Evolutionary conservation across 2,329 filamentous ascomycete species (phyloP), one percentile per base, ranked within the genome.

Genomic region (Scleromitrula shiraiana): DNA sequence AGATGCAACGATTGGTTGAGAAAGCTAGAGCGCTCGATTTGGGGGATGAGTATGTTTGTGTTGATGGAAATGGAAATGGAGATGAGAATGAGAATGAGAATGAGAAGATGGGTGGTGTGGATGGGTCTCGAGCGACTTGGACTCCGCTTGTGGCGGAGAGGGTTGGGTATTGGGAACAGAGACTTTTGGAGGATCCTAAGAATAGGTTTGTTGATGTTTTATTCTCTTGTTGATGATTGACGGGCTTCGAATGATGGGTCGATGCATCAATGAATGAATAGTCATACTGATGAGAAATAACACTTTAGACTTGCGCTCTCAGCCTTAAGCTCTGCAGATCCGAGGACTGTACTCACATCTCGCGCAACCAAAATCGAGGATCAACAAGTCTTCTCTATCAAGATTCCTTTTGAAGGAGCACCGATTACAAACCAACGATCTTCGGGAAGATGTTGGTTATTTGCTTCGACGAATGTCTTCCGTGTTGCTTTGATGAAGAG

Each of bases 401-500:
- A 80, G 64, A 89, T 95, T 51, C 85, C 88, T 0, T 75, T 86
- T 46, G 88, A 95, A 65, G 89, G 88, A 41, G 76, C 74, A 0
- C 89, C 89, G 0, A 83, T 95, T 53, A 94, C 89, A 0, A 90
- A 94, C 65, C 88, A 95, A 69, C 76, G 83, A 27, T 78, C 78
- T 7, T 89, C 84, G 2, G 89, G 88, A 7, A 76, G 89, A 54
- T 95, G 89, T 72, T 95, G 89, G 89, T 78, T 95, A 53, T 95
- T 95, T 59, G 89, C 89, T 1, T 80, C 85, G 4, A 93, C 87
- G n/a, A 95, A 95, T 59, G 82, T 94, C 48, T 93, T 95, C 68
- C 83, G 89, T 23, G 77, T 95, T n/a, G 84, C 88, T 1, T 73
- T 95, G 39, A 91, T 93, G 83, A 84, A 86, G 67, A 83, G 83